phyloP scores from a whole-genome alignment of 2,329 filamentous ascomycete species.

The Aspergillus arachidicola region DNA sequence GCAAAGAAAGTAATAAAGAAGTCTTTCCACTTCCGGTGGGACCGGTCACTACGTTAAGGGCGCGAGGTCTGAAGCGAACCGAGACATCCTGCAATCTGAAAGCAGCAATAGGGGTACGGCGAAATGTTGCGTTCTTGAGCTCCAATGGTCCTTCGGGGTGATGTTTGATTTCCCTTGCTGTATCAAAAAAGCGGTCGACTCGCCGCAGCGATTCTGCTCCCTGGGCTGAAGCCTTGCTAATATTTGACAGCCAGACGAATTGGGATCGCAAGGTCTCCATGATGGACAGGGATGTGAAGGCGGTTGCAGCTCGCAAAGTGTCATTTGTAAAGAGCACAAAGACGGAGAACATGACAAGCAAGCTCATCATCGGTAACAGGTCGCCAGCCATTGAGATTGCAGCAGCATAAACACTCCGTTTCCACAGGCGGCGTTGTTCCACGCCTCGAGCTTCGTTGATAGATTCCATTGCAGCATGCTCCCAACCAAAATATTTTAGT shows the following conservation, averaged over 20 bases:
- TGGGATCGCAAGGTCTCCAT: constrained; percentile 58
- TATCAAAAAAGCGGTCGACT: constrained; percentile 58
- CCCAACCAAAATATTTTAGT: constrained; percentile 66
- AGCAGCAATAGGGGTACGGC: constrained; percentile 53
- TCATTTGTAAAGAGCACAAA: constrained; percentile 53
- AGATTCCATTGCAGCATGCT: constrained; percentile 55
- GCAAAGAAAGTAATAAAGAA: constrained; percentile 48
- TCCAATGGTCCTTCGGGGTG: constrained; percentile 55
- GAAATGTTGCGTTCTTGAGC: constrained; percentile 52
- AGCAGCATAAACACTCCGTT: constrained; percentile 48
- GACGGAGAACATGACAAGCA: constrained; percentile 58
- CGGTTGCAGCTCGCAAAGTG: constrained; percentile 57
- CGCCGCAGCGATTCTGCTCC: constrained; percentile 54
- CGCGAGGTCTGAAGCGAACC: constrained; percentile 56
- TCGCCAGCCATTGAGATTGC: constrained; percentile 54
- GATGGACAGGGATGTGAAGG: constrained; percentile 60
- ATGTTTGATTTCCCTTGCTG: constrained; percentile 50
- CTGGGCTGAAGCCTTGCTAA: constrained; percentile 48
- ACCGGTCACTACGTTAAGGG: constrained; percentile 58
- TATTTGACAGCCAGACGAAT: constrained; percentile 53
- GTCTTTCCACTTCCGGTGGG: constrained; percentile 62
- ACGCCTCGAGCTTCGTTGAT: constrained; percentile 53
- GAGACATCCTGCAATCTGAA: constrained; percentile 48
- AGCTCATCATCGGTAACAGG: constrained; percentile 54
- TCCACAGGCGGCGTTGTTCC: constrained; percentile 60